Base-by-base conservation (phyloP, 2,329 filamentous ascomycete species). In the Venturia effusa region DNA sequence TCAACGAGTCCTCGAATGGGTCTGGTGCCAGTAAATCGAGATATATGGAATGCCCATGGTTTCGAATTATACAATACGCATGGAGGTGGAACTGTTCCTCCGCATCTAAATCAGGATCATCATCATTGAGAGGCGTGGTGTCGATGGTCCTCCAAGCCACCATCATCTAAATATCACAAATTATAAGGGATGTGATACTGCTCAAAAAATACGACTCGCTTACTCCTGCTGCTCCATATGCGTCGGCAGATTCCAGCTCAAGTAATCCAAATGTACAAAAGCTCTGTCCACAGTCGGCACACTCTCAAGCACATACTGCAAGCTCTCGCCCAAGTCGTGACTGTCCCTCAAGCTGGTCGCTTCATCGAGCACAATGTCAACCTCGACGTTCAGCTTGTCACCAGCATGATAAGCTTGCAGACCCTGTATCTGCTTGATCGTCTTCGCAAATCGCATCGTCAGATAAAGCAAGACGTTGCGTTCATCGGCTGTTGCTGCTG, bases 371-470 rank as follows among this genome's bases (percentile, higher is more conserved):
- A 95, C 89, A 67, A 94, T 88, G 73, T 95, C 90, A 13, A 93
- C 89, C 70, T 88, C 85, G 32, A 93, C 89, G 67, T 90, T 92
- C 65, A 94, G 81, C 78, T 92, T 92, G 73, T 94, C 90, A 32
- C 90, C 90, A 0, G 87, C 86, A 70, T 95, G 90, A 72, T 94
- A 95, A 1, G 90, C 90, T 68, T 92, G 87, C 64, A 94, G 77
- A 39, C 90, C 90, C 72, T 94, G 90, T 66, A 95, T 94, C 72
- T 90, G 87, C 71, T 85, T 86, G 71, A 97, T 95, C 15, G 89
- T 88, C 68, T 89, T 90, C 57, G 92, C 92, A 72, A 96, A 96
- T 24, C 92, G 88, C 89, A 96, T 96, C 1, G 92, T 94, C 68
- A 96, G 83, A 76, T 97, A 97, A 0, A 96, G 81, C 27, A 96